Percentiles rank a stretch among this genome's conserved stretches.
phyloP scores from a whole-genome alignment of 257 asterid genomes.

The Solanum pennellii region DNA sequence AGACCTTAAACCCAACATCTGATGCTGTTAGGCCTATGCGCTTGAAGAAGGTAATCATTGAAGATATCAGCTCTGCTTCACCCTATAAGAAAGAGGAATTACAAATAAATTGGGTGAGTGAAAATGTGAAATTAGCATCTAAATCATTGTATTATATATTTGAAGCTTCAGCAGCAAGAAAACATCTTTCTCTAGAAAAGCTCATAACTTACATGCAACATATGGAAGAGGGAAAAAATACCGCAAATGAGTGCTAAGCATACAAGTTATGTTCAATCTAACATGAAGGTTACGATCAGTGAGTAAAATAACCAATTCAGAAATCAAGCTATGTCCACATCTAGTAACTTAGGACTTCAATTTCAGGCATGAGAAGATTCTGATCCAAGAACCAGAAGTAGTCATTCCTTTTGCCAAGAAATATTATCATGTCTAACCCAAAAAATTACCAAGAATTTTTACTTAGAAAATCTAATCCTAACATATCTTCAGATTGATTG shows the following conservation, averaged over 20 bases:
- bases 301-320: neutral
- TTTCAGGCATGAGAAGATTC: neutral
- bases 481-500: neutral
- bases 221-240: neutral
- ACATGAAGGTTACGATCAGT: neutral
- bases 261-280: neutral
- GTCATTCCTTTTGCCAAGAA: neutral
- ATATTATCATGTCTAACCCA: neutral
- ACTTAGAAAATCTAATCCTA: neutral
- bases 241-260: neutral
- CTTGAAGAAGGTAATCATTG: slow-evolving; percentile 86
- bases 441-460: neutral
- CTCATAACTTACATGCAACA: neutral
- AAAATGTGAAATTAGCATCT: neutral
- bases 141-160: neutral
- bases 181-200: neutral
- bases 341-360: neutral
- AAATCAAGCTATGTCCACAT: neutral
- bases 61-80: slow-evolving; percentile 90
- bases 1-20: slow-evolving; percentile 92
- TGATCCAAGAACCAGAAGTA: neutral
- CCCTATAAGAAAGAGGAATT: slow-evolving; percentile 36
- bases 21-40: slow-evolving; percentile 89
- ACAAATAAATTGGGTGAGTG: neutral
- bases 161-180: neutral